Percentiles rank a stretch among this genome's conserved stretches.
Conservation (phyloP, 129 eudicot genomes). For the Lactuca sativa region DNA sequence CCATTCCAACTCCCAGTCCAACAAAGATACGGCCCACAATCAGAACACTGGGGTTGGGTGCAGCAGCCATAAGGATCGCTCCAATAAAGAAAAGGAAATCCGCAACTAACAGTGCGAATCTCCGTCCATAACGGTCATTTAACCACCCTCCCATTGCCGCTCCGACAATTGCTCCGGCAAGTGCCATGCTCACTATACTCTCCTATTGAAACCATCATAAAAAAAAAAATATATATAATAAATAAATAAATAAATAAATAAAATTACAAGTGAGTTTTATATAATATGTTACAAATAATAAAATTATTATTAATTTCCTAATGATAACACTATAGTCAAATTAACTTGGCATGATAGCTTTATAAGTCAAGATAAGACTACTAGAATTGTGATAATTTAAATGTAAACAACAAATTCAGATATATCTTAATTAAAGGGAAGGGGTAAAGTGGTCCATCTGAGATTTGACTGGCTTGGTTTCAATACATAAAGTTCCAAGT, state of each 20-base stretch:
- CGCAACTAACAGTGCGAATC: constrained; percentile 45
- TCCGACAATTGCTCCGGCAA: constrained; percentile 72
- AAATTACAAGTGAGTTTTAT: too few species aligned
- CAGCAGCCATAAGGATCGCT: constrained; percentile 53
- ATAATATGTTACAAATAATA: not conserved
- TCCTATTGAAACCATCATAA: constrained; percentile 39
- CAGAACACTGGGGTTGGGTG: constrained; percentile 46
- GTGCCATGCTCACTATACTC: constrained; percentile 75
- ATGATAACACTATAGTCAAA: not conserved
- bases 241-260: too few species aligned
- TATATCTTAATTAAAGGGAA: not conserved
- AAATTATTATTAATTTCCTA: not conserved
- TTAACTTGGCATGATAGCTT: too few species aligned
- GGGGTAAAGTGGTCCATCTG: constrained; percentile 13
- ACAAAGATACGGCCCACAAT: constrained; percentile 60
- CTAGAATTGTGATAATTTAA: not conserved
- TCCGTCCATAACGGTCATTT: constrained; percentile 61
- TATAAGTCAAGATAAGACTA: not conserved
- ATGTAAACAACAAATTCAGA: not conserved
- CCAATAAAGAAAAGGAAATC: constrained; percentile 55
- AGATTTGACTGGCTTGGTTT: constrained; percentile 9
- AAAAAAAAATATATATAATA: too few species aligned
- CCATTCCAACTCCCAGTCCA: constrained; percentile 76
- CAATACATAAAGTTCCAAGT: constrained; percentile 16
- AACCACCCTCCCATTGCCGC: constrained; percentile 75